These are phyloP conservation scores for Extremus antarcticus DNA, from an alignment of 495 filamentous ascomycete species.

Conservation along the genomic window DNA sequence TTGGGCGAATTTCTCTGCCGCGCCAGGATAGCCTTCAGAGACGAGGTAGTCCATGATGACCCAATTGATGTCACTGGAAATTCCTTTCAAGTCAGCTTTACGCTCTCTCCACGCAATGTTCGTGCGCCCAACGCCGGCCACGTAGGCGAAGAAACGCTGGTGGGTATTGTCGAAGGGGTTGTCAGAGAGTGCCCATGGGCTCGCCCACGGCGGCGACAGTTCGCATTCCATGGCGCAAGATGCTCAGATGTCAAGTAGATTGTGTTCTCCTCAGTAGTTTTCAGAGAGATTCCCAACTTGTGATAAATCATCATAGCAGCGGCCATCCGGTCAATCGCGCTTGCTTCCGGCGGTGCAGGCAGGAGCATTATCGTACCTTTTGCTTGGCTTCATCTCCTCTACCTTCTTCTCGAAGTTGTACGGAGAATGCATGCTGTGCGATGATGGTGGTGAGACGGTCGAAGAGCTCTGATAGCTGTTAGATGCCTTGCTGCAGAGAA, in stretches of 20 bases:
- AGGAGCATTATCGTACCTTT: conserved; percentile 56
- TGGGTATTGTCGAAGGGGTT: no score
- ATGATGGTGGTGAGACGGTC: conserved; percentile 22
- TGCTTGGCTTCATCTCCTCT: conserved; percentile 76
- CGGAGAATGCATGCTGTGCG: conserved; percentile 33
- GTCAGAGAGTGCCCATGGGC: no score
- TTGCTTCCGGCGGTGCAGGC: background rate
- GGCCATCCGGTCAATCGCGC: background rate
- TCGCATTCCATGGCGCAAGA: background rate
- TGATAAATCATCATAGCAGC: conserved; percentile 64
- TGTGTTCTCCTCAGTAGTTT: conserved; percentile 73
- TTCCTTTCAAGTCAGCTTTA: conserved; percentile 26
- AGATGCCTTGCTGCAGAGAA: background rate
- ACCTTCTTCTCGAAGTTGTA: conserved; percentile 68
- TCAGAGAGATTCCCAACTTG: conserved; percentile 99
- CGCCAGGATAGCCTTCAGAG: conserved; percentile 87
- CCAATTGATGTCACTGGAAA: conserved; percentile 76
- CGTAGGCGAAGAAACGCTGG: no score
- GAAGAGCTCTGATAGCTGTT: conserved; percentile 26
- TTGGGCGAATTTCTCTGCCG: conserved; percentile 82
- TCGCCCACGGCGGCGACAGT: background rate
- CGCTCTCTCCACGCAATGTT: no score
- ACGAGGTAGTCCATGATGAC: conserved; percentile 96
- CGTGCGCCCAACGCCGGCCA: no score
- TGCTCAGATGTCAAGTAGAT: conserved; percentile 61